phyloP scores from a whole-genome alignment of 2,329 filamentous ascomycete genomes.

The Trichoderma cornu-damae region DNA sequence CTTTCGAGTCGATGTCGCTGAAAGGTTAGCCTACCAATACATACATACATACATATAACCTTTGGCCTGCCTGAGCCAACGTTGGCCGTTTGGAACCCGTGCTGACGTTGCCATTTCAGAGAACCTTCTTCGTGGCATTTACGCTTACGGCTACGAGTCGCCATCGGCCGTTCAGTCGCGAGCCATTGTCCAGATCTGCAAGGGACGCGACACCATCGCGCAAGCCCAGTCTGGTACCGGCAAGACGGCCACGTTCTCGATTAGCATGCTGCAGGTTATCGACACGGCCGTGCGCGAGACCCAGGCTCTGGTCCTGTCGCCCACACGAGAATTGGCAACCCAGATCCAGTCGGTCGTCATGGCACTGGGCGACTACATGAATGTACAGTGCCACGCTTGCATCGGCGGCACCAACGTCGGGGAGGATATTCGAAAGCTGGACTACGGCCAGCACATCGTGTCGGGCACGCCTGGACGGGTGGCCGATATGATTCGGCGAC shows the following conservation, averaged over 20 bases:
- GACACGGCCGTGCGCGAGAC: slow-evolving; percentile 89
- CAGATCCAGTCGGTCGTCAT: slow-evolving; percentile 99
- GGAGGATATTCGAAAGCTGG: slow-evolving; percentile 94
- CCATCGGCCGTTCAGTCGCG: slow-evolving; percentile 96
- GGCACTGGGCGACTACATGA: slow-evolving; percentile 99
- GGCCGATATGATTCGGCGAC: slow-evolving; percentile 57
- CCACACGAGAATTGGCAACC: slow-evolving; percentile 91
- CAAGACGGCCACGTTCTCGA: slow-evolving; percentile 95
- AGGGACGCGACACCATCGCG: slow-evolving; percentile 96
- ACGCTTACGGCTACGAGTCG: slow-evolving; percentile 97
- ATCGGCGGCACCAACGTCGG: slow-evolving; percentile 97
- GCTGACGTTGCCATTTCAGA: slow-evolving; percentile 45
- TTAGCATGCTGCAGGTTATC: slow-evolving; percentile 93
- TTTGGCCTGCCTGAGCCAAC: background rate
- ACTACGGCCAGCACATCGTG: slow-evolving; percentile 96
- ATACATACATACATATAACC: too few relatives aligned
- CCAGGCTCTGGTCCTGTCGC: slow-evolving; percentile 90
- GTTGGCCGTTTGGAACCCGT: slow-evolving; percentile 60
- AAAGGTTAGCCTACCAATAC: slow-evolving; percentile 57
- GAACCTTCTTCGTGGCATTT: slow-evolving; percentile 92
- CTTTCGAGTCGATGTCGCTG: slow-evolving; percentile 92
- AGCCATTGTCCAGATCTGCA: slow-evolving; percentile 98
- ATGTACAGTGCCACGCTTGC: slow-evolving; percentile 97
- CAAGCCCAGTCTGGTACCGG: slow-evolving; percentile 96
- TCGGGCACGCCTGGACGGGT: slow-evolving; percentile 97